These are phyloP conservation scores for Multifurca ochricompacta DNA, from an alignment of 768 basidiomycete species.

Conservation along the genomic window DNA sequence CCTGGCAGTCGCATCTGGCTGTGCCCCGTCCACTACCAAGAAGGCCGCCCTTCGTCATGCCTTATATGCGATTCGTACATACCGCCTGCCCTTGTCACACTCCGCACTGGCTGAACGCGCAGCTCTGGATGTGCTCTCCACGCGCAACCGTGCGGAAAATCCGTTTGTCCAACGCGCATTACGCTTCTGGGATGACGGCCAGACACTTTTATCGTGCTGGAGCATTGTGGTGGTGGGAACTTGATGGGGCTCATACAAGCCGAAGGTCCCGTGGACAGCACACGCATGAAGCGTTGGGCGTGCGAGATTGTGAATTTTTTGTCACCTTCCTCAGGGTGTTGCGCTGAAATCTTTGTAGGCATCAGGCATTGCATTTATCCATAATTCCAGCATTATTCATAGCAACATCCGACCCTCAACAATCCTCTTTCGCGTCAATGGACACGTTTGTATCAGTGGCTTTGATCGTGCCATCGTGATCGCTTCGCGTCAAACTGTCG, in stretches of 20 bases:
- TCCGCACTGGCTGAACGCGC: conserved; percentile 11
- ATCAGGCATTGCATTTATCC: conserved; percentile 16
- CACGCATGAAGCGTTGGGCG: conserved; percentile 13
- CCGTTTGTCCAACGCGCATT: conserved; percentile 15
- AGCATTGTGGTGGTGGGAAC: conserved; percentile 17
- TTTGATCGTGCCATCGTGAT: conserved; percentile 15
- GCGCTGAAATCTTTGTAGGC: conserved; percentile 6
- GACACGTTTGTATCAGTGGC: conserved; percentile 18
- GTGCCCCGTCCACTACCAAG: conserved; percentile 2
- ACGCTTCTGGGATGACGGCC: conserved; percentile 20
- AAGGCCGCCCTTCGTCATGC: conserved; percentile 11
- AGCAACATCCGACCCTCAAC: conserved; percentile 14
- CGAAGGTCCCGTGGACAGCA: conserved; percentile 8
- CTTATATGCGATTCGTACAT: conserved; percentile 19
- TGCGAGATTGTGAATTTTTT: conserved; percentile 14
- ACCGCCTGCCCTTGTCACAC: conserved; percentile 14
- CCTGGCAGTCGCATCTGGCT: conserved; percentile 14
- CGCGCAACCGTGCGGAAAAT: neutral
- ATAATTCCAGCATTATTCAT: conserved; percentile 17
- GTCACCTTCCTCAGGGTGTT: neutral
- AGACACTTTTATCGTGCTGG: conserved; percentile 16
- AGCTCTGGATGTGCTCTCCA: conserved; percentile 9
- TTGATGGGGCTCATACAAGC: conserved; percentile 14
- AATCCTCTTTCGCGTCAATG: conserved; percentile 16
- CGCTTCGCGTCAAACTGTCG: neutral